These are phyloP conservation scores for Malus hybrid DNA, from an alignment of 331 rosid genomes.

Conservation along the genomic window DNA sequence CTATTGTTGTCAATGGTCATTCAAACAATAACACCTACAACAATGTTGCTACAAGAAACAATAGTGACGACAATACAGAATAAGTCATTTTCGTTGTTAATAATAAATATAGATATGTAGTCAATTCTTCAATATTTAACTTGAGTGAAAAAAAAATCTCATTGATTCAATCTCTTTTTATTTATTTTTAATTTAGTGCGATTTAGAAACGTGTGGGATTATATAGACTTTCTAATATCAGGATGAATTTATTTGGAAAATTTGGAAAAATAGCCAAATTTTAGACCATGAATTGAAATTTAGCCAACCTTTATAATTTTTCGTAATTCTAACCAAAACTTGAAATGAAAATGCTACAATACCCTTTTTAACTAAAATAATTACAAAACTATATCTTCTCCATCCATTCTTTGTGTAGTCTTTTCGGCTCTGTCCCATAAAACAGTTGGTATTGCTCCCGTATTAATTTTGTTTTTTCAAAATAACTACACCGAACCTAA, in stretches of 20 bases:
- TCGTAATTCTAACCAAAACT: too few species aligned
- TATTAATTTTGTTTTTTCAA: too few species aligned
- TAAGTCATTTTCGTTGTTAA: neutral
- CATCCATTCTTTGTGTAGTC: too few species aligned
- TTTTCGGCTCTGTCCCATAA: too few species aligned
- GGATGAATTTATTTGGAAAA: neutral
- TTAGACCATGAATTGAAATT: too few species aligned
- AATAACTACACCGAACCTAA: too few species aligned
- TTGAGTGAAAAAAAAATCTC: neutral
- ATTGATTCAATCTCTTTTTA: neutral
- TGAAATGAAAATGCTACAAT: too few species aligned
- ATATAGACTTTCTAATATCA: neutral
- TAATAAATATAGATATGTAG: neutral
- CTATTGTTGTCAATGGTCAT: slow-evolving; percentile 37
- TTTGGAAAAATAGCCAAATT: too few species aligned
- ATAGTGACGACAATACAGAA: slow-evolving; percentile 11
- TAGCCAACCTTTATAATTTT: too few species aligned
- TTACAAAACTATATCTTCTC: too few species aligned
- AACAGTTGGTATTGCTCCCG: too few species aligned
- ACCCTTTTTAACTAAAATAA: too few species aligned
- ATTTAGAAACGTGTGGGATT: neutral
- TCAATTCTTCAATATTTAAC: neutral
- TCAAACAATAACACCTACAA: slow-evolving; percentile 14
- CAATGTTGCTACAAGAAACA: slow-evolving; percentile 6
- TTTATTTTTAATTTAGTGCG: neutral